These are phyloP conservation scores for Microsporum canis DNA, from an alignment of 2,329 filamentous ascomycete species.

Conservation along the genomic window DNA sequence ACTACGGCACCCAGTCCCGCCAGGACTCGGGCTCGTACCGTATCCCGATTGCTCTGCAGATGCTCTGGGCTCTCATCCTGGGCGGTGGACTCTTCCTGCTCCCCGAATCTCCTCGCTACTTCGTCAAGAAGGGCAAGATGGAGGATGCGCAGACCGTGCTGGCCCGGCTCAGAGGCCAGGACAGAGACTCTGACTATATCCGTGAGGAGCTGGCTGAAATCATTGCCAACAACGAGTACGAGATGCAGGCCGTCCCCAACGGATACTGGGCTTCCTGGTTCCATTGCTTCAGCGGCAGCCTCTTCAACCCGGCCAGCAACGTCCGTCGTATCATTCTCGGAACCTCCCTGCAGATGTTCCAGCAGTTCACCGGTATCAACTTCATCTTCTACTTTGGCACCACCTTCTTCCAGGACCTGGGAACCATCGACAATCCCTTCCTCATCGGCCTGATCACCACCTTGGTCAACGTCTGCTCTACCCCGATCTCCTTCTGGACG, in stretches of 20 bases:
- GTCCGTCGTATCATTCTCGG: slow-evolving; percentile 60
- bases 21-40: slow-evolving; percentile 59
- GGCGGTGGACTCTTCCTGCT: slow-evolving; percentile 60
- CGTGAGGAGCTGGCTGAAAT: slow-evolving; percentile 73
- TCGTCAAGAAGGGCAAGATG: slow-evolving; percentile 63
- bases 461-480: slow-evolving; percentile 76
- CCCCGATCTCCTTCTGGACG: slow-evolving; percentile 76
- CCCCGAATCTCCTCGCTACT: slow-evolving; percentile 78
- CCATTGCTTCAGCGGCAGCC: slow-evolving; percentile 49
- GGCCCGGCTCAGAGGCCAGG: slow-evolving; percentile 61
- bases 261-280: slow-evolving; percentile 58
- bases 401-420: slow-evolving; percentile 68
- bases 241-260: slow-evolving; percentile 55
- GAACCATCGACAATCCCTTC: slow-evolving; percentile 67
- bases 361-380: slow-evolving; percentile 77
- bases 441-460: slow-evolving; percentile 76
- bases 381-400: slow-evolving; percentile 82
- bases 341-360: slow-evolving; percentile 68
- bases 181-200: slow-evolving; percentile 60
- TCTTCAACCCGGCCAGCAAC: slow-evolving; percentile 43
- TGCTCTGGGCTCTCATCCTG: slow-evolving; percentile 68
- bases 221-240: slow-evolving; percentile 79
- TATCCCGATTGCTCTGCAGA: slow-evolving; percentile 70
- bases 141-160: slow-evolving; percentile 54
- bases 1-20: slow-evolving; percentile 57